Evolutionary conservation across 163 green algal genomes (phyloP), one percentile per base, ranked within the genome.

Genomic region (Coccomyxa subellipsoidea): DNA sequence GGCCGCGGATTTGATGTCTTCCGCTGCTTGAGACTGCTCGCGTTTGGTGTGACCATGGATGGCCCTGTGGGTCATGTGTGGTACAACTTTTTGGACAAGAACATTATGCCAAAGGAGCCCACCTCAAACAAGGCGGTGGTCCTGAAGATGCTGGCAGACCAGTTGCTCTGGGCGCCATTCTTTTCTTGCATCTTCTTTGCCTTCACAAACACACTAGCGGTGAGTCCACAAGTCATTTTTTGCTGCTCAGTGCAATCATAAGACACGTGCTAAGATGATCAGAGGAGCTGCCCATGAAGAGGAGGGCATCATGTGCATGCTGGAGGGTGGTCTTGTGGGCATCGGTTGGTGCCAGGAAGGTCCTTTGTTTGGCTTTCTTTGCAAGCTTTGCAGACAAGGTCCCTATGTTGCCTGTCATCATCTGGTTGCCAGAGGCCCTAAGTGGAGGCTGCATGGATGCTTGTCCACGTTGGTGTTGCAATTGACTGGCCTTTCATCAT

Each of bases 171-270:
- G 86, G 86, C 83, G 40, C 86, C 86, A 29, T 77, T 85, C 34
- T 88, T 90, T 70, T 84, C 73, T 76, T 90, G 86, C 78, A 78
- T 88, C 29, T 90, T 90, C 47, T 90, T 90, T 66, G 75, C 73
- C 35, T 87, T 90, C 75, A 85, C 85, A 32, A 80, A 83, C 54
- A 73, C 35, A 3, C 38, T 89, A 53, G 66, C 87, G 80, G 85
- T 86, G 10, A 78, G 72, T 27, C 66, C 47, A 29, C 47, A 66
- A 29, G 47, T 66, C 12, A 66, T 66, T 66, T 29, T 29, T 29
- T 18, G 18, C 47, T 18, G 47, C 47, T 66, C 47, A 66, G 12
- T 66, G 12, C 18, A 18, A 66, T 66, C 47, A 29, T n/a, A n/a
- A n/a, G n/a, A n/a, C n/a, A n/a, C n/a, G n/a, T n/a, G n/a, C n/a